Conservation (phyloP, 139 green algal species). For the Coccomyxa sp. region DNA sequence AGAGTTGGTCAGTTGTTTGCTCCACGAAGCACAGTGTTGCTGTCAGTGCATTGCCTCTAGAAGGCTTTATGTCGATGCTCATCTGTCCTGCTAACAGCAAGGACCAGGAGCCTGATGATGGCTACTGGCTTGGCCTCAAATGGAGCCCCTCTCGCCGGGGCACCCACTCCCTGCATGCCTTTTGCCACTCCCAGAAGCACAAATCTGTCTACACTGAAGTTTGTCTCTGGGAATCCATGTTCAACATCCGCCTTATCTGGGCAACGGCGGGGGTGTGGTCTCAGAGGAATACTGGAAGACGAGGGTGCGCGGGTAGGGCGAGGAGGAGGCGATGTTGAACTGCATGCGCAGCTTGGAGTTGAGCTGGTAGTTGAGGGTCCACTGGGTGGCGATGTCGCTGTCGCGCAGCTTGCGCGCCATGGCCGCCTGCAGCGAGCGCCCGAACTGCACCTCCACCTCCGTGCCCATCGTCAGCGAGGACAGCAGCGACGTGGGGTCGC, state of each 20-base stretch:
- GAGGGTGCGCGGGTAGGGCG: conserved; percentile 58
- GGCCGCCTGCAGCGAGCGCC: conserved; percentile 56
- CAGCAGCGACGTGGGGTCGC: conserved; percentile 36
- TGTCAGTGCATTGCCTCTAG: no score
- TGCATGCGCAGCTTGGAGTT: conserved; percentile 76
- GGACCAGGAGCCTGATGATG: no score
- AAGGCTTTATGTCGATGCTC: no score
- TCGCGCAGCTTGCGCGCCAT: conserved; percentile 79
- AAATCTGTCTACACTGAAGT: no score
- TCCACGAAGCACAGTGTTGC: no score
- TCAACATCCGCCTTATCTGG: not conserved
- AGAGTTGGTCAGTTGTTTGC: no score
- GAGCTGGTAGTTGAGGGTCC: conserved; percentile 80
- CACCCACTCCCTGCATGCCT: no score
- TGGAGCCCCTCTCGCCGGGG: no score
- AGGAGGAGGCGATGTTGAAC: conserved; percentile 61
- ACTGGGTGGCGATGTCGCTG: conserved; percentile 70
- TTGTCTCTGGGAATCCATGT: no score
- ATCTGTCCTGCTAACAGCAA: no score
- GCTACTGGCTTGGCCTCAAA: no score
- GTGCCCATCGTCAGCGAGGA: conserved; percentile 67
- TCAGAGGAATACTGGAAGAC: conserved; percentile 79
- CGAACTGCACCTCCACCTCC: conserved; percentile 90
- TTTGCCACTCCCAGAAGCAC: no score
- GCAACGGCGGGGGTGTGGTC: conserved; percentile 4